These are phyloP conservation scores for Bolboschoenoplectus hybrid DNA, from an alignment of 202 grass and related monocot species.

Conservation along the genomic window DNA sequence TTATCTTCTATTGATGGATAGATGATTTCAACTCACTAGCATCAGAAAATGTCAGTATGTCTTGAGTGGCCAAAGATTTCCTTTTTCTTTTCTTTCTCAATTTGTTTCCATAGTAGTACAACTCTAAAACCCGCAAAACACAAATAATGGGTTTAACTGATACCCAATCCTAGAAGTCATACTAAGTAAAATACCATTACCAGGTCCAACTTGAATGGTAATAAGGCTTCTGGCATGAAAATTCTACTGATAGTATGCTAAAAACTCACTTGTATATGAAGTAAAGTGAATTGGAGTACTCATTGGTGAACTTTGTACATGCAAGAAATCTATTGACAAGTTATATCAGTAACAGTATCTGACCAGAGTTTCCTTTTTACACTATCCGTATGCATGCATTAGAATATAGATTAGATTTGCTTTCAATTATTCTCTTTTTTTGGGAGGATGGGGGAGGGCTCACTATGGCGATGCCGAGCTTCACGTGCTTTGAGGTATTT, in stretches of 20 bases:
- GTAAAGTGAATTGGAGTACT: not conserved
- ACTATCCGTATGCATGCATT: not conserved
- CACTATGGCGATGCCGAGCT: slow-evolving; percentile 90
- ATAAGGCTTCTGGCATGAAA: not conserved
- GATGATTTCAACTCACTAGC: not conserved
- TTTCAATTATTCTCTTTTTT: not conserved
- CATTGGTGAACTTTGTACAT: not conserved
- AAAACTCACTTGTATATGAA: no score
- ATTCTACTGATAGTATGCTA: not conserved
- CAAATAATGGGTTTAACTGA: not conserved
- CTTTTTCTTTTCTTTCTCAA: not conserved
- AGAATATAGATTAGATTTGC: not conserved
- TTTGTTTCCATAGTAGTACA: not conserved
- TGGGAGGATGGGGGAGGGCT: slow-evolving; percentile 26
- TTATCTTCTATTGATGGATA: not conserved
- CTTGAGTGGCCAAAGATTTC: not conserved
- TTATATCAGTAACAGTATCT: not conserved
- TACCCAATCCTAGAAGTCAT: slow-evolving; percentile 3
- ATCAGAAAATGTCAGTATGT: no score
- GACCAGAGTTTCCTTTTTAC: not conserved
- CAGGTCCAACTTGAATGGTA: not conserved
- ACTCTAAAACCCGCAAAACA: not conserved
- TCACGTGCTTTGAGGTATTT: slow-evolving; percentile 96
- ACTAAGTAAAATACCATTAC: not conserved
- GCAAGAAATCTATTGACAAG: not conserved